These are phyloP conservation scores for Zygosaccharomyces pseudorouxii DNA, from an alignment of 805 yeast species.

Conservation along the genomic window DNA sequence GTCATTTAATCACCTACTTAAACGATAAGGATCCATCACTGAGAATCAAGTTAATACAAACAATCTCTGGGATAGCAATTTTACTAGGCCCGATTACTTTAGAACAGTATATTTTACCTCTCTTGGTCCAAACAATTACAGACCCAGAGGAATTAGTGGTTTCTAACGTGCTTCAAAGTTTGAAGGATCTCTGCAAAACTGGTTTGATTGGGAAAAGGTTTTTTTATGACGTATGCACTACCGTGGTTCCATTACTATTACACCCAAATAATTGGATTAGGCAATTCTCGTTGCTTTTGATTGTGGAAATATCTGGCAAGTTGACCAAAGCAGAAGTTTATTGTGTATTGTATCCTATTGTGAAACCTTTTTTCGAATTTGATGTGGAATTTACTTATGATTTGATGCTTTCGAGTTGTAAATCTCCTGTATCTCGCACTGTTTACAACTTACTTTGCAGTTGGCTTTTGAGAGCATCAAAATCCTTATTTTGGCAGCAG, in stretches of 20 bases:
- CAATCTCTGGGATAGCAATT: slow-evolving; percentile 69
- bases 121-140: slow-evolving; percentile 73
- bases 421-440: slow-evolving; percentile 60
- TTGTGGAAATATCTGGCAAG: slow-evolving; percentile 57
- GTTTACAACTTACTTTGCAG: slow-evolving; percentile 58
- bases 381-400: slow-evolving; percentile 72
- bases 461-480: slow-evolving; percentile 67
- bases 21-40: slow-evolving; percentile 71
- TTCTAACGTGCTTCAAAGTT: slow-evolving; percentile 56
- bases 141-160: slow-evolving; percentile 84
- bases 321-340: slow-evolving; percentile 72
- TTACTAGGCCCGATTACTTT: slow-evolving; percentile 76
- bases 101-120: slow-evolving; percentile 84
- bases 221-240: slow-evolving; percentile 51
- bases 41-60: slow-evolving; percentile 63
- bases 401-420: slow-evolving; percentile 59
- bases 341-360: slow-evolving; percentile 77
- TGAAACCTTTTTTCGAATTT: slow-evolving; percentile 69
- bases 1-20: slow-evolving; percentile 86
- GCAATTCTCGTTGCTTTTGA: slow-evolving; percentile 57
- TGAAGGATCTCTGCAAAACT: slow-evolving; percentile 51
- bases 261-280: slow-evolving; percentile 90
- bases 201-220: slow-evolving; percentile 51
- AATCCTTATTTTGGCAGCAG: slow-evolving; percentile 78
- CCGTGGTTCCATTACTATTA: slow-evolving; percentile 53